These are phyloP conservation scores for Fraxinus dipetala DNA, from an alignment of 305 asterid genomes.

Conservation along the genomic window DNA sequence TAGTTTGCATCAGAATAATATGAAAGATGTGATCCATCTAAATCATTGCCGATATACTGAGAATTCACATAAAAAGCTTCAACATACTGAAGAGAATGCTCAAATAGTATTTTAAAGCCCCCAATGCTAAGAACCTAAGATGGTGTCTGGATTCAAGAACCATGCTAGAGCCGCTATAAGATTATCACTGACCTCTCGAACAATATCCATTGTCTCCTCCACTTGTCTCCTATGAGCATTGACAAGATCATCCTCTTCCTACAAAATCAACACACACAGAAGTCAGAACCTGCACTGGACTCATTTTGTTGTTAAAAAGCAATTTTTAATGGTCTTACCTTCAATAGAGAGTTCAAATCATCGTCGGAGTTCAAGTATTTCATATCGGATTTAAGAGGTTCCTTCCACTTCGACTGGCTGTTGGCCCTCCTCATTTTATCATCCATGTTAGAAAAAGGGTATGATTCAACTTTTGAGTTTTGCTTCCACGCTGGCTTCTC, in stretches of 20 bases:
- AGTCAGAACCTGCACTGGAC: slow-evolving; percentile 2
- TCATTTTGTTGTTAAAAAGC: not conserved
- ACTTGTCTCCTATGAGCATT: slow-evolving; percentile 93
- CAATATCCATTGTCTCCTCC: slow-evolving; percentile 96
- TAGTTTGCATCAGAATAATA: not conserved
- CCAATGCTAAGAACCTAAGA: not conserved
- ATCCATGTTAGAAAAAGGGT: slow-evolving; percentile 42
- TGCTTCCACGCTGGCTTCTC: slow-evolving; percentile 66
- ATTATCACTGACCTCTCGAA: slow-evolving; percentile 66
- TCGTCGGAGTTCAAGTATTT: slow-evolving; percentile 54
- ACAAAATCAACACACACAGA: slow-evolving; percentile 14
- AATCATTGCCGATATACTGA: not conserved
- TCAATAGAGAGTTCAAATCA: slow-evolving; percentile 68
- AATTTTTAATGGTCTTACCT: slow-evolving; percentile 41
- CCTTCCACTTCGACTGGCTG: slow-evolving; percentile 64
- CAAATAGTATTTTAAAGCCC: not conserved
- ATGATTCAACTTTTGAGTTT: slow-evolving; percentile 48
- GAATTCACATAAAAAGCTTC: not conserved
- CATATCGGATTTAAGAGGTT: slow-evolving; percentile 61
- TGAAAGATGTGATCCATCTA: not conserved
- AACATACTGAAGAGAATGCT: not conserved
- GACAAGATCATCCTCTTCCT: slow-evolving; percentile 98
- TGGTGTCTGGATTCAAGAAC: not conserved
- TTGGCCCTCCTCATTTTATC: slow-evolving; percentile 55
- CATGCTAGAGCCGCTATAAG: not conserved